Evolutionary conservation across 2,329 filamentous ascomycete genomes (phyloP).

Genomic region (Phaeosphaeria sp.): DNA sequence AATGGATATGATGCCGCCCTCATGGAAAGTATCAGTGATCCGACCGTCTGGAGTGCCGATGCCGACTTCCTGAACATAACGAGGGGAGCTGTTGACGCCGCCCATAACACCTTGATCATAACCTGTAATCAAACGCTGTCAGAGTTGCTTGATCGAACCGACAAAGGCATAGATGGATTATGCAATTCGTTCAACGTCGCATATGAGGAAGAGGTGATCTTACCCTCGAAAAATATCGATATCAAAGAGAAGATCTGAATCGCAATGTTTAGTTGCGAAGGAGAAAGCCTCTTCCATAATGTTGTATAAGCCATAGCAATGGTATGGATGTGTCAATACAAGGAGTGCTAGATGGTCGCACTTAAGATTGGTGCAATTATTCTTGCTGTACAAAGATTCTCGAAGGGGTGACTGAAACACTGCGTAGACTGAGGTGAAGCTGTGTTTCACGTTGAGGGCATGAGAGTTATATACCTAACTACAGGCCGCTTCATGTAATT

Average conservation of each 20-base stretch:
- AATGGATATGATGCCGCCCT: conserved; percentile 9
- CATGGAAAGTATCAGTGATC: conserved; percentile 1
- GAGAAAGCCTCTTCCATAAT: conserved; percentile 6
- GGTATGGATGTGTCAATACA: neutral
- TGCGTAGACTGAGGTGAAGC: neutral
- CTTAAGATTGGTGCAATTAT: too few relatives aligned
- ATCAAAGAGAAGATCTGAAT: conserved; percentile 7
- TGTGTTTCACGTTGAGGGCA: neutral
- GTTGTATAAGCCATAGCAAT: conserved; percentile 4
- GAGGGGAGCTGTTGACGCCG: conserved; percentile 13
- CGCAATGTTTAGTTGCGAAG: conserved; percentile 5
- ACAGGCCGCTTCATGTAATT: too few relatives aligned
- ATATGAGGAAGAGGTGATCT: neutral
- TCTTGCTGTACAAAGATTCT: too few relatives aligned
- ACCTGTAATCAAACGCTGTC: conserved; percentile 2
- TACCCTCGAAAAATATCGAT: conserved; percentile 9
- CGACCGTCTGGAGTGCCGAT: conserved; percentile 20
- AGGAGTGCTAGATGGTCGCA: neutral
- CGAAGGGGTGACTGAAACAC: neutral
- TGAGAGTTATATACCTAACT: neutral
- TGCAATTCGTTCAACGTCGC: too few relatives aligned
- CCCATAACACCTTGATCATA: conserved; percentile 35
- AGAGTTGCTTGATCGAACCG: neutral
- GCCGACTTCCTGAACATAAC: conserved; percentile 8
- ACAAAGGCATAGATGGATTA: too few relatives aligned